These are phyloP conservation scores for Magnaporthales sp. DNA, from an alignment of 2,329 filamentous ascomycete genomes.

Conservation along the genomic window DNA sequence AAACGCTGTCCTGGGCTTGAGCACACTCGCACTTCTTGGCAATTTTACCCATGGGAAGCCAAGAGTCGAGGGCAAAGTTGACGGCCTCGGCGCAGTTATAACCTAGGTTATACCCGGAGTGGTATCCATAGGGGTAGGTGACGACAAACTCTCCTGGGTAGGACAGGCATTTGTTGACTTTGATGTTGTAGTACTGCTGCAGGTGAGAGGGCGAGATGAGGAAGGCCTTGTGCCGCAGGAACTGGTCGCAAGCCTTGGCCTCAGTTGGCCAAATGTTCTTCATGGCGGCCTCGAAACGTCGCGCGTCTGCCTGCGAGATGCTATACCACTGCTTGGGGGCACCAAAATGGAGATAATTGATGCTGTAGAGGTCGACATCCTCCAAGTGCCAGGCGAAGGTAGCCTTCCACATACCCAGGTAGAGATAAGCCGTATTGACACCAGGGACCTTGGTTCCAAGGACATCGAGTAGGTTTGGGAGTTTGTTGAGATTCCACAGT, in stretches of 20 bases:
- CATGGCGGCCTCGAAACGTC: slow-evolving; percentile 91
- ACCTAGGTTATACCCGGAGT: slow-evolving; percentile 94
- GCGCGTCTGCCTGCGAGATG: slow-evolving; percentile 90
- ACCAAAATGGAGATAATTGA: slow-evolving; percentile 98
- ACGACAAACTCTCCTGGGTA: slow-evolving; percentile 98
- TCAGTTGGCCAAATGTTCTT: slow-evolving; percentile 90
- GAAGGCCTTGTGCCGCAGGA: slow-evolving; percentile 95
- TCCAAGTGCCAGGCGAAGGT: slow-evolving; percentile 99
- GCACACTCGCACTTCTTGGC: slow-evolving; percentile 97
- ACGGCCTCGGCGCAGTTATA: slow-evolving; percentile 99
- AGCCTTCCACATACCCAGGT: slow-evolving; percentile 99
- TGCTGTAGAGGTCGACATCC: slow-evolving; percentile 97
- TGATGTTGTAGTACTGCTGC: slow-evolving; percentile 83
- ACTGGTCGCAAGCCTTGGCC: slow-evolving; percentile 91
- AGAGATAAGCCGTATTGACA: slow-evolving; percentile 96
- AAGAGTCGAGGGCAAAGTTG: slow-evolving; percentile 93
- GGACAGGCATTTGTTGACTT: slow-evolving; percentile 90
- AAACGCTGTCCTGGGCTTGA: slow-evolving; percentile 91
- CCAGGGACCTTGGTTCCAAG: slow-evolving; percentile 92
- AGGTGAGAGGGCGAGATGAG: slow-evolving; percentile 87
- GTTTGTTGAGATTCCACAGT: slow-evolving; percentile 88
- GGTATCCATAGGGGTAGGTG: slow-evolving; percentile 96
- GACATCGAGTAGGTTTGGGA: slow-evolving; percentile 88
- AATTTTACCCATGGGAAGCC: slow-evolving; percentile 90
- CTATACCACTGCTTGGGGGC: slow-evolving; percentile 99